Percentiles rank a stretch among this genome's conserved stretches.
These are phyloP conservation scores for Cerrena zonata DNA, from an alignment of 1,284 basidiomycete species.

Conservation along the genomic window DNA sequence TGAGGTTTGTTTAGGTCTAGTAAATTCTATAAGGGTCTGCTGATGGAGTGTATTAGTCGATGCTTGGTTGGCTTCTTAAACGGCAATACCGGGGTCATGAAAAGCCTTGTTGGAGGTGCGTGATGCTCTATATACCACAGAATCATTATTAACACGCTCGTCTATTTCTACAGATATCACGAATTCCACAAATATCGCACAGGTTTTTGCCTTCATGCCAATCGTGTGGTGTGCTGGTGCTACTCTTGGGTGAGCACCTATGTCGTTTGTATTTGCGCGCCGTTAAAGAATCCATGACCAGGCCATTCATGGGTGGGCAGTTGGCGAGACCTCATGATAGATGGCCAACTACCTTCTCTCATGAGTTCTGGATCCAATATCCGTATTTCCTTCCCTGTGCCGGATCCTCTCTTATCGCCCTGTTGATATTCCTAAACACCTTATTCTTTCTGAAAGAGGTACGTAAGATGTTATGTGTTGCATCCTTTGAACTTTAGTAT, in stretches of 20 bases:
- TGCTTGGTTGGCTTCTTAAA: slow-evolving; percentile 50
- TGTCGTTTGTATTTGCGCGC: too few species aligned
- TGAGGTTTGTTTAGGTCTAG: slow-evolving; percentile 26
- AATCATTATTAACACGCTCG: slow-evolving; percentile 11
- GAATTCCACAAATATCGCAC: slow-evolving; percentile 47
- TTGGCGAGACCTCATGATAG: slow-evolving; percentile 42
- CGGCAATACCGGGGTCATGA: slow-evolving; percentile 52
- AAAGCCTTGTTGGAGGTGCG: slow-evolving; percentile 37
- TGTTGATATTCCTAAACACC: slow-evolving; percentile 32
- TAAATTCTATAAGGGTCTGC: slow-evolving; percentile 6
- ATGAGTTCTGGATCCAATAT: slow-evolving; percentile 44
- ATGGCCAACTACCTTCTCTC: slow-evolving; percentile 40
- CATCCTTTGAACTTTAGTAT: too few species aligned
- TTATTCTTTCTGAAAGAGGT: slow-evolving; percentile 47
- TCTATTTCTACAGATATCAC: slow-evolving; percentile 36
- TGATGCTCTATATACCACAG: too few species aligned
- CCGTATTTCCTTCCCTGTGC: slow-evolving; percentile 55
- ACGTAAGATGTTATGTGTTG: slow-evolving; percentile 12
- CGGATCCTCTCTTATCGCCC: slow-evolving; percentile 34
- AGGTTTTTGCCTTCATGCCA: slow-evolving; percentile 43
- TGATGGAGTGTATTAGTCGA: slow-evolving; percentile 28
- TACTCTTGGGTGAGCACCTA: slow-evolving; percentile 39
- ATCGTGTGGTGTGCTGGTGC: slow-evolving; percentile 43
- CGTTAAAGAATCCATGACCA: too few species aligned
- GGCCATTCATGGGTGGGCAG: slow-evolving; percentile 46